Base-by-base conservation (phyloP, 73 alveolate genomes). In the Tetrahymena thermophila region DNA sequence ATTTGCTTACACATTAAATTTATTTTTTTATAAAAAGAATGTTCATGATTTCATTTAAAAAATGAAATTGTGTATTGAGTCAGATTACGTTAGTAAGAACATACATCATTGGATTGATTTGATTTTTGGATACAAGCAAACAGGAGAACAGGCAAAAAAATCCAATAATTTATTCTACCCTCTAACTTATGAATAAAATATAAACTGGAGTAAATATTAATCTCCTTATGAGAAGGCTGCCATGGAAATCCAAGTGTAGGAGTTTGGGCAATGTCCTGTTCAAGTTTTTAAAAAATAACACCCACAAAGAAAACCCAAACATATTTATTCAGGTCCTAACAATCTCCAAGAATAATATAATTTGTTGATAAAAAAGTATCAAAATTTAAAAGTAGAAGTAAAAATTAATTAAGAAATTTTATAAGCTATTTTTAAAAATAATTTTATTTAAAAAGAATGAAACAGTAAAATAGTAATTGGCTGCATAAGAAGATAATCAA, bases 21-120 rank as follows among this genome's bases (percentile, higher is more conserved):
- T n/a, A n/a, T 94, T 97, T 97, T 3, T 35, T 5, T 21, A 94
- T 94, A 42, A 94, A 95, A 6, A 71, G 89, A 95, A 96, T 96
- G 98, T 98, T 35, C 94, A 95, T 57, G 99, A 98, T 95, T 99
- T 99, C 95, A 89, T 98, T 56, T 97, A 95, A 21, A 98, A 98
- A 96, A 99, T 98, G 99, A 98, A 99, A 94, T 96, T 96, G 31
- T 99, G 99, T 38, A 96, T 99, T 28, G 99, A 99, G 96, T 95
- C 99, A 93, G 99, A 98, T 34, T 98, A 98, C 94, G 99, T 98
- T 34, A 96, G 97, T 85, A 85, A 96, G 35, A 97, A 97, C 94
- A 96, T 99, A 57, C 97, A 98, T 96, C 35, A 94, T 31, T 99
- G 99, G 99, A 98, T 99, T 17, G 99, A 99, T 95, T 96, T 99